These are phyloP conservation scores for Annona squamosa DNA, from an alignment of 164 flowering plant species.

Conservation along the genomic window DNA sequence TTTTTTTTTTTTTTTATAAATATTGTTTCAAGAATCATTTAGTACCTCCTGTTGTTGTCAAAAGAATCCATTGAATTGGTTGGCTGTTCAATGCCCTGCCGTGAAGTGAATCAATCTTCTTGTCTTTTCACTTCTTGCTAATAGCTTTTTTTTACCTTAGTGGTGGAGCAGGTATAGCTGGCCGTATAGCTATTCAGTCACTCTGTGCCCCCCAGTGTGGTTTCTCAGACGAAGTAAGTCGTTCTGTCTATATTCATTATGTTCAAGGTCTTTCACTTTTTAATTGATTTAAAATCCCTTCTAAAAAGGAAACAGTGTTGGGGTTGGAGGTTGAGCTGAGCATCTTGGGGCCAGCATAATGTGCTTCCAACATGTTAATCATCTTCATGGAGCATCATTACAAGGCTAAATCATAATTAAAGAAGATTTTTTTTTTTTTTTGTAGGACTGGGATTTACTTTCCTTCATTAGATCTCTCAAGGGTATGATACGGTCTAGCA, in stretches of 20 bases:
- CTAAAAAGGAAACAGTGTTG: neutral
- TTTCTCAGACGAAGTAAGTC: slow-evolving; percentile 54
- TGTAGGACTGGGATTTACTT: slow-evolving; percentile 93
- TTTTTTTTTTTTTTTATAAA: too few relatives aligned
- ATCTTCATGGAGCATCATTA: neutral
- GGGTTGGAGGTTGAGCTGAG: neutral
- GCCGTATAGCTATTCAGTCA: slow-evolving; percentile 89
- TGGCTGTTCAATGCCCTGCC: neutral
- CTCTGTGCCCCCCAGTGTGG: slow-evolving; percentile 84
- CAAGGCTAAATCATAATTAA: too few relatives aligned
- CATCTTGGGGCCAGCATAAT: neutral
- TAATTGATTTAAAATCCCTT: neutral
- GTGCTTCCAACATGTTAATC: neutral
- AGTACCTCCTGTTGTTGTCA: neutral
- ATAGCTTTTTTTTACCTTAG: slow-evolving; percentile 13
- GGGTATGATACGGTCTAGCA: slow-evolving; percentile 54
- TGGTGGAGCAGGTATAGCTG: slow-evolving; percentile 26
- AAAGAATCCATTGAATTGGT: neutral
- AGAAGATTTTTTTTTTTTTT: neutral
- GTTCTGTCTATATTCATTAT: neutral
- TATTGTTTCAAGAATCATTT: neutral
- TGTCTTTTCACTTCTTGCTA: neutral
- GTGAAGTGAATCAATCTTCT: neutral
- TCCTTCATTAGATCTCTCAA: slow-evolving; percentile 74
- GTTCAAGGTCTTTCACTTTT: neutral